Evolutionary conservation across 1,284 basidiomycete genomes (phyloP).

Genomic region (Stygiomarasmius scandens): DNA sequence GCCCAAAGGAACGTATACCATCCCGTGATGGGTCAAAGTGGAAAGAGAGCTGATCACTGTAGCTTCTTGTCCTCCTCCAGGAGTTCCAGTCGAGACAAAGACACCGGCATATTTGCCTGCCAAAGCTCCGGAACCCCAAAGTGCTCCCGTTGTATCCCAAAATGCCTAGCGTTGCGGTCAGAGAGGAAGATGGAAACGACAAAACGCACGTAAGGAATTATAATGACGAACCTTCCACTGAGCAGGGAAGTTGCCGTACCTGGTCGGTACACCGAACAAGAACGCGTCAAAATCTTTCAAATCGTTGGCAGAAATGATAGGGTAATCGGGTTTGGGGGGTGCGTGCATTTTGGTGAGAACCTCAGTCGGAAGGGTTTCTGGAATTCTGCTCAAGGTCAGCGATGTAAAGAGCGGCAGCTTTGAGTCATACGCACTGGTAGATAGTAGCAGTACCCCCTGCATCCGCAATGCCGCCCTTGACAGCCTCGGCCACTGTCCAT

Average conservation of each 20-base stretch:
- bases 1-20: conserved; percentile 79
- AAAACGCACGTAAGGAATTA: background rate
- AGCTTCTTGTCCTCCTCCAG: conserved; percentile 75
- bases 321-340: conserved; percentile 70
- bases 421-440: conserved; percentile 59
- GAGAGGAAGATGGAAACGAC: background rate
- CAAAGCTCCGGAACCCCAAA: conserved; percentile 76
- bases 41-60: conserved; percentile 70
- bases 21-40: conserved; percentile 82
- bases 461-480: conserved; percentile 70
- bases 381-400: conserved; percentile 51
- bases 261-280: conserved; percentile 79
- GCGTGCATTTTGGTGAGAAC: conserved; percentile 80
- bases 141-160: conserved; percentile 79
- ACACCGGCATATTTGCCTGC: conserved; percentile 79
- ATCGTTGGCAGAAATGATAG: conserved; percentile 66
- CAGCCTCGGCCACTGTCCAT: conserved; percentile 71
- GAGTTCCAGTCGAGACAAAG: conserved; percentile 68
- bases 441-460: conserved; percentile 76
- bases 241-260: conserved; percentile 69
- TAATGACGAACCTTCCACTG: conserved; percentile 63
- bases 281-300: conserved; percentile 70
- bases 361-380: conserved; percentile 82
- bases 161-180: conserved; percentile 52
- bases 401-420: background rate